Evolutionary conservation across 768 basidiomycete genomes (phyloP), one percentile per base, ranked within the genome.

Genomic region (Pulveroboletus sp.): DNA sequence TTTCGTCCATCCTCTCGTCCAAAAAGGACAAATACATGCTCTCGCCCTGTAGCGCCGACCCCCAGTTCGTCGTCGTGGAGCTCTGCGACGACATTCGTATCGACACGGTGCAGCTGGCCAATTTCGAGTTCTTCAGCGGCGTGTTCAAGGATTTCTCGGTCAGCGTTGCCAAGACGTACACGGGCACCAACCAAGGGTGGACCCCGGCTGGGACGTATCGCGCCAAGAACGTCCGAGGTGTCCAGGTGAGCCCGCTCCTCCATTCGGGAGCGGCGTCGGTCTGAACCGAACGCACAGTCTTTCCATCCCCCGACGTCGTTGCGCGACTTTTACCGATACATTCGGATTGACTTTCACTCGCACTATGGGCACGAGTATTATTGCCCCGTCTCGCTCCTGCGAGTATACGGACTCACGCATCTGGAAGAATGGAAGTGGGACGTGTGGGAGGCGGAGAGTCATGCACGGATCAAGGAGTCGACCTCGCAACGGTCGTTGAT

Each of bases 11-110:
- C 47, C 78, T 99, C 9, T 86, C 89, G 24, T 85, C 83, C 27
- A 93, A 93, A 70, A 87, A 86, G 64, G 95, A 98, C 68, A 74
- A 83, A 56, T 98, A 98, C 75, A 95, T 98, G 96, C 85, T 97
- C 58, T 91, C 87, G 47, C 95, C 94, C 0, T 99, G 96, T 62
- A 73, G 74, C 14, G 71, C 74, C 11, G 43, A 65, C 53, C 64
- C 71, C 6, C 84, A 89, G 57, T 97, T 85, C 68, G 86, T 98
- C 29, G 84, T 96, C 29, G 86, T 98, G 38, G 96, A 99, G 68
- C 81, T 98, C 14, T 99, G 96, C 71, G 95, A 98, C 56, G 96
- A 98, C 65, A 93, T 99, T 54, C 75, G 91, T 38, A 93, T 98
- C 60, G 95, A 98, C 65, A 95, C 93, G 1, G 85, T 98, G 38